Conservation (phyloP, 805 yeast genomes). For the Suhomyces emberorum region DNA sequence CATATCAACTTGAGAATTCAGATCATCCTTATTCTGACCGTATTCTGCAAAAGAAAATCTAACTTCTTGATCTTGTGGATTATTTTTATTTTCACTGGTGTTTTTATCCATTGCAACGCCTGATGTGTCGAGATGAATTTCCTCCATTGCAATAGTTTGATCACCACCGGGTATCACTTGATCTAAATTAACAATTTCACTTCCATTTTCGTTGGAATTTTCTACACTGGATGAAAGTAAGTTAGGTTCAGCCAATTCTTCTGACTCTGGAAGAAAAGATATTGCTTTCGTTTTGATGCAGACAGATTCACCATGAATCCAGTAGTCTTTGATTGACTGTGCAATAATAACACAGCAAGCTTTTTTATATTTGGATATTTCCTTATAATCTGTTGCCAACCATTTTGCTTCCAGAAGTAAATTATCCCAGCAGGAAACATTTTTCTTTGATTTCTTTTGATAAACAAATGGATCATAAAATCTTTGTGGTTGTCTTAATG, state of each 20-base stretch:
- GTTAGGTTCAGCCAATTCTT: conserved; percentile 1
- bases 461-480: conserved; percentile 61
- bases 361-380: conserved; percentile 63
- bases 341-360: conserved; percentile 71
- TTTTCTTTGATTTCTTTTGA: conserved; percentile 20
- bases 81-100: conserved; percentile 6
- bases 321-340: conserved; percentile 70
- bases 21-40: conserved; percentile 2
- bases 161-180: not conserved
- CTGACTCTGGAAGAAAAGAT: conserved; percentile 14
- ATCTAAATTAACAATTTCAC: not conserved
- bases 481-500: conserved; percentile 77
- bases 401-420: conserved; percentile 76
- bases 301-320: conserved; percentile 66
- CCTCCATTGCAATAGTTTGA: conserved; percentile 1
- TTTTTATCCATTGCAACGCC: conserved; percentile 2
- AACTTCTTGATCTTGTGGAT: conserved; percentile 31
- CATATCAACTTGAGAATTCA: not conserved
- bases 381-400: conserved; percentile 77
- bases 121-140: not conserved
- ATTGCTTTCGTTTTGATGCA: conserved; percentile 58
- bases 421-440: conserved; percentile 67
- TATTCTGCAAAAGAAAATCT: not conserved
- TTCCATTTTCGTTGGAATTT: not conserved
- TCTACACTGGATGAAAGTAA: not conserved